These are phyloP conservation scores for Gleditsia sinensis DNA, from an alignment of 306 rosid genomes.

Conservation along the genomic window DNA sequence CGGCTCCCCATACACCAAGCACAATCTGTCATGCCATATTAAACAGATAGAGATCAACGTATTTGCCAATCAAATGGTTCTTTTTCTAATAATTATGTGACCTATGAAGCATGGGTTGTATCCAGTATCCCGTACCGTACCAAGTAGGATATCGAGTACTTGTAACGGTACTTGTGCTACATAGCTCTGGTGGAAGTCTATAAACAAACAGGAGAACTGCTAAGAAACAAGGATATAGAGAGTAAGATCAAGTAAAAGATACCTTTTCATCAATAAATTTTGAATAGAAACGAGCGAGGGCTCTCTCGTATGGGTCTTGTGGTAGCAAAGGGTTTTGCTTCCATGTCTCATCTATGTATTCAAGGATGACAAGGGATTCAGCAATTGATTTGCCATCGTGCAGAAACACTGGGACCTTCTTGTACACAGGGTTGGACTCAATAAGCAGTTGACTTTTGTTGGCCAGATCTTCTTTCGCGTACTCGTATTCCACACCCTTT, in stretches of 20 bases:
- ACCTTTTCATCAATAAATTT: constrained; percentile 54
- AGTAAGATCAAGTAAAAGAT: neutral
- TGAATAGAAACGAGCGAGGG: constrained; percentile 59
- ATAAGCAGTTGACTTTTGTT: constrained; percentile 52
- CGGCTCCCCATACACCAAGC: constrained; percentile 36
- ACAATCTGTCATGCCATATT: constrained; percentile 39
- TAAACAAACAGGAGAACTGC: too few species aligned
- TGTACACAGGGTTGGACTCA: constrained; percentile 53
- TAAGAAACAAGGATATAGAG: neutral
- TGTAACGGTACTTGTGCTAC: too few species aligned
- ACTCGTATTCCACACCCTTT: constrained; percentile 55
- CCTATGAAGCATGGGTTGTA: too few species aligned
- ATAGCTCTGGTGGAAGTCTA: neutral
- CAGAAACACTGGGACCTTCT: constrained; percentile 50
- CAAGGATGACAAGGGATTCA: constrained; percentile 57
- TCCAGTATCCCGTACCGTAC: too few species aligned
- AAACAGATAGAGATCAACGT: neutral
- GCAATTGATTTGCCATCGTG: constrained; percentile 38
- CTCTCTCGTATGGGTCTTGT: constrained; percentile 33
- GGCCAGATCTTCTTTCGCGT: constrained; percentile 39
- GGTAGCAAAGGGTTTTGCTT: constrained; percentile 49
- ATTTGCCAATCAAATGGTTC: neutral
- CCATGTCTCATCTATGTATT: constrained; percentile 60
- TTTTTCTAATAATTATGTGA: neutral
- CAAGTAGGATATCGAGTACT: too few species aligned